A percentile compares a stretch with the other conserved stretches of the same genome.
Conservation (phyloP, 1,284 basidiomycete species). For the Fomitopsis schrenkii region DNA sequence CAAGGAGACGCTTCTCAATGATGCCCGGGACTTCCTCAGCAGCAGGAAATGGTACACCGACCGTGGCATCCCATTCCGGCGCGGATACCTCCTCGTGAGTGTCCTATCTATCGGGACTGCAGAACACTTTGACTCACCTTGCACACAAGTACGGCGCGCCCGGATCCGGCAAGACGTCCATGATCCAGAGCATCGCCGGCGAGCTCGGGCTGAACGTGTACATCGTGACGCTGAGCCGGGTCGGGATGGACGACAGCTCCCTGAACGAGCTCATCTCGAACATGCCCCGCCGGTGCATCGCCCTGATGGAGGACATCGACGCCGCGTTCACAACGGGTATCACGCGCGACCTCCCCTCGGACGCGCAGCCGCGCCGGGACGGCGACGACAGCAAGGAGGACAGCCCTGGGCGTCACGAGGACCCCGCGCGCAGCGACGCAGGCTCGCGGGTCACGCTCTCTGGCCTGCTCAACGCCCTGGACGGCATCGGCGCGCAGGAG, state of each 20-base stretch:
- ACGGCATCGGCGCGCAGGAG: conserved; percentile 73
- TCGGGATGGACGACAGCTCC: conserved; percentile 62
- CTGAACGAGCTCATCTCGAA: conserved; percentile 59
- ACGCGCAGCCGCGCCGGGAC: background rate
- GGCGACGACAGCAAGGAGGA: background rate
- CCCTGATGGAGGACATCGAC: conserved; percentile 80
- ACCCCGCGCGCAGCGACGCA: conserved; percentile 7
- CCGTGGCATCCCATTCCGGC: conserved; percentile 63
- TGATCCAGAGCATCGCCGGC: conserved; percentile 73
- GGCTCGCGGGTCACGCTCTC: conserved; percentile 53
- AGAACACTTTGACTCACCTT: background rate
- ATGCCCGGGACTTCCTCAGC: conserved; percentile 17
- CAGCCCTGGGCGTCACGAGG: conserved; percentile 6
- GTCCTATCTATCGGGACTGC: background rate
- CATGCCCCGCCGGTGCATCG: conserved; percentile 67
- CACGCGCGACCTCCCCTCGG: conserved; percentile 22
- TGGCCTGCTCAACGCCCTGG: conserved; percentile 71
- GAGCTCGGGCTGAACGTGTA: conserved; percentile 75
- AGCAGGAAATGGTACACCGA: conserved; percentile 41
- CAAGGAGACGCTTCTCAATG: conserved; percentile 16
- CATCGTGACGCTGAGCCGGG: conserved; percentile 66
- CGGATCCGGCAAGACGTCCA: conserved; percentile 73
- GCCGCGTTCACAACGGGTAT: conserved; percentile 54
- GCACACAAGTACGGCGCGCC: conserved; percentile 58
- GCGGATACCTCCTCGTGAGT: conserved; percentile 64